Evolutionary conservation across 192 early-diverging fungal genomes (phyloP), one percentile per base, ranked within the genome.

Genomic region (Cetraspora pellucida): DNA sequence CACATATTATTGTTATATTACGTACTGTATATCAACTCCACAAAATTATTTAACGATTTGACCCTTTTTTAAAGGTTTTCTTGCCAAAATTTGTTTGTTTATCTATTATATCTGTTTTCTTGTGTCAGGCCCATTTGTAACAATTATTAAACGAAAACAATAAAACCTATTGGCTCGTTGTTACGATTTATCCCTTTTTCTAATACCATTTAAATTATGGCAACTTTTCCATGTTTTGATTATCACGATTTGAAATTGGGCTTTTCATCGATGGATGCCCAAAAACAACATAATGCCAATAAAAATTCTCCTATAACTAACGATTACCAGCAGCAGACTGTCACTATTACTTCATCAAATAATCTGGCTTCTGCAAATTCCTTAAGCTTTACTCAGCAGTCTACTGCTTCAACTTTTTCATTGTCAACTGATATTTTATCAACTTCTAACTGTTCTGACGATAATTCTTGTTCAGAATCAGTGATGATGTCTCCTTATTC

Each of bases 401-500:
- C 28, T 17, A 37, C 37, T 7, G 37, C 10, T 3, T 16, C 60
- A 3, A 28, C 30, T 17, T 65, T 31, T 13, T 44, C 27, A 9
- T 28, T 65, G 19, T 65, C 30, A 14, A 45, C 3, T 37, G 43
- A 70, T 72, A 75, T 75, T 44, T 52, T 75, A 31, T 23, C 58
- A 31, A 75, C 58, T 46, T 59, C 73, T 19, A 59, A 75, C 46
- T 58, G 73, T 49, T 49, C 21, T 16, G 73, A 75, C 47, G 21
- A 49, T 25, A 69, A 50, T 70, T 46, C 25, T 2, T 25, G 68
- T 70, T 11, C 25, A 6, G 68, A 52, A 44, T 27, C 44, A 9
- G 8, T 72, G 2, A 55, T 72, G 13, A 31, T 72, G 70, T 72
- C 70, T 52, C 70, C 70, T 13, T 72, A 27, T 69, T n/a, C n/a